phyloP scores from a whole-genome alignment of 2,329 filamentous ascomycete genomes.

The Bipolaris gigantea region DNA sequence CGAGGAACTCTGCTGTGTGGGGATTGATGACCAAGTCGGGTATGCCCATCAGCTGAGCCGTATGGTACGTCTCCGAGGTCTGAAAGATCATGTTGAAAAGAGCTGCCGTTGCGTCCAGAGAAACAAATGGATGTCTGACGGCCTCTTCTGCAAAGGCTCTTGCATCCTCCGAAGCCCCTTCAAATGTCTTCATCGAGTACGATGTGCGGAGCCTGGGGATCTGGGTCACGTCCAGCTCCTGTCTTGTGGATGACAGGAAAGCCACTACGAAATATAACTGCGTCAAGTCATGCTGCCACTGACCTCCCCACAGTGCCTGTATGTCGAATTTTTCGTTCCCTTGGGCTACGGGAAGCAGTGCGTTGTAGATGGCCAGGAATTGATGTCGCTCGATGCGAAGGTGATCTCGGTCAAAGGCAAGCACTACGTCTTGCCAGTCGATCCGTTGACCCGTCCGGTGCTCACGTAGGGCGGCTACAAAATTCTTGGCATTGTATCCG shows the following conservation, averaged over 20 bases:
- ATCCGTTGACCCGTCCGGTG: constrained; percentile 59
- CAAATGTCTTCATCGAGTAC: constrained; percentile 69
- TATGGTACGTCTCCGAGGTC: constrained; percentile 59
- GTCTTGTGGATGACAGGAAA: constrained; percentile 73
- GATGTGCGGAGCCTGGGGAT: constrained; percentile 81
- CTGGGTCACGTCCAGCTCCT: constrained; percentile 78
- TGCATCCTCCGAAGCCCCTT: constrained; percentile 61
- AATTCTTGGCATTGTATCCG: constrained; percentile 68
- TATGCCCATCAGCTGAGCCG: constrained; percentile 59
- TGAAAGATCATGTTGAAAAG: constrained; percentile 65
- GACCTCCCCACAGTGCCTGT: constrained; percentile 84
- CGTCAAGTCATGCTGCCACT: constrained; percentile 83
- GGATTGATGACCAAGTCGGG: constrained; percentile 66
- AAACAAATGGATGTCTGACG: constrained; percentile 83
- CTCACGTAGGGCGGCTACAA: constrained; percentile 61
- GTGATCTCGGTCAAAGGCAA: constrained; percentile 77
- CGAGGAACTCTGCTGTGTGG: constrained; percentile 77
- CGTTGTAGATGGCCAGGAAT: constrained; percentile 79
- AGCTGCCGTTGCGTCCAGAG: constrained; percentile 75
- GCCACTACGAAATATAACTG: constrained; percentile 93
- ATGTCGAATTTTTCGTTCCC: constrained; percentile 72
- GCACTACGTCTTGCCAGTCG: constrained; percentile 71
- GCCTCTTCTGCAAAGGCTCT: constrained; percentile 66
- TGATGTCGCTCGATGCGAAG: constrained; percentile 76
- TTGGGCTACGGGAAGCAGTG: constrained; percentile 71